Evolutionary conservation across 1,139 yeast species (phyloP), one percentile per base, ranked within the genome.

Genomic region (Zhuliangozyma parablackwelliae): DNA sequence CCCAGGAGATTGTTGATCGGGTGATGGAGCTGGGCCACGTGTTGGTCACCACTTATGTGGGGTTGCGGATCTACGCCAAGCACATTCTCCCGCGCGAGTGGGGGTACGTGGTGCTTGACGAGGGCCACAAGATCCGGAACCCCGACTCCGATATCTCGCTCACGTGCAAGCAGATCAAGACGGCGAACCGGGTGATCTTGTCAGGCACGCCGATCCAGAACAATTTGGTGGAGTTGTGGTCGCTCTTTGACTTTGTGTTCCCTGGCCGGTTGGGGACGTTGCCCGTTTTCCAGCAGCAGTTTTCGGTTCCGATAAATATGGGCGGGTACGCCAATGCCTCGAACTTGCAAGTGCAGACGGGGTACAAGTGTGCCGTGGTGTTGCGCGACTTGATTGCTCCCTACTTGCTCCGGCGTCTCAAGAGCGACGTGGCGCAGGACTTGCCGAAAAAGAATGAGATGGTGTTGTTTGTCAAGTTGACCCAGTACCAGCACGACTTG

Each of bases 241-340:
- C 96, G 36, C 63, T 92, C 35, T 92, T 92, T 65, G 98, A 92
- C 54, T 92, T 92, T 62, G 85, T 90, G 5, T 90, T 84, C 51
- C 98, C 98, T 0, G 98, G 98, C 0, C 66, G 95, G 41, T 61
- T 92, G 26, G 98, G 98, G 0, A 94, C 98, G 0, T 63, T 92
- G 16, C 98, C 99, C 0, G 92, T 94, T 0, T 92, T 92, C 52
- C 96, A 90, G 56, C 83, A 78, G 39, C 96, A 92, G 54, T 92
- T 92, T 57, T 84, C 96, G 2, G 70, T 82, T 3, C 99, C 98
- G 0, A 94, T 92, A 30, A 90, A 89, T 52, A 75, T 87, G 60
- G 99, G 98, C n/a, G 99, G 99, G 0, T 92, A 94, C 59, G 96
- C 98, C 2, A 92, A 92, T 63, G 98, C 98, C 0, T 82, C 95